Conservation (phyloP, 129 eudicot species). For the Helianthus tuberosus region DNA sequence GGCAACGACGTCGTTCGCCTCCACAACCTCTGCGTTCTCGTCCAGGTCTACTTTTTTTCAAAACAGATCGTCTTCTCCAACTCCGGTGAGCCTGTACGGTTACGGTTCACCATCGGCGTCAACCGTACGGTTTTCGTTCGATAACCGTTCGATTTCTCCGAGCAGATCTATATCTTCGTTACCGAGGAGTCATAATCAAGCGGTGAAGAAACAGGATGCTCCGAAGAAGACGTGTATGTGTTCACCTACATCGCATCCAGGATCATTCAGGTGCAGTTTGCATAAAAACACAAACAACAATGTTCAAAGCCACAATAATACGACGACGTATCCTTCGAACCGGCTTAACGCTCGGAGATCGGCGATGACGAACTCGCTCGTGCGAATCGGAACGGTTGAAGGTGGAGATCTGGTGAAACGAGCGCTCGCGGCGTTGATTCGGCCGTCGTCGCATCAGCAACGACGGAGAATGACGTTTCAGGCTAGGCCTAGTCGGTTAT, state of each 20-base stretch:
- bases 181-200: constrained; percentile 37
- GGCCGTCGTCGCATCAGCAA: constrained; percentile 86
- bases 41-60: constrained; percentile 38
- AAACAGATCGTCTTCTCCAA: constrained; percentile 44
- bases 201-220: constrained; percentile 38
- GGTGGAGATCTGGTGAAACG: constrained; percentile 84
- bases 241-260: constrained; percentile 92
- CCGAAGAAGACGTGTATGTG: constrained; percentile 87
- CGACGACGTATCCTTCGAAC: constrained; percentile 57
- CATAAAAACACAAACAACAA: constrained; percentile 46
- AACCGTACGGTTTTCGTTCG: constrained; percentile 51
- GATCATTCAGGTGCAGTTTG: constrained; percentile 81
- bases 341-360: constrained; percentile 75
- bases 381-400: constrained; percentile 81
- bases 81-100: constrained; percentile 39
- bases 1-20: constrained; percentile 32
- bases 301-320: neutral
- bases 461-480: constrained; percentile 70
- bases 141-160: constrained; percentile 57
- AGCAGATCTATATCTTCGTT: constrained; percentile 54
- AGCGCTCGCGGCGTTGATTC: constrained; percentile 81
- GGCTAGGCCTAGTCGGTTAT: constrained; percentile 70
- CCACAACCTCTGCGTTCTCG: constrained; percentile 46
- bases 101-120: constrained; percentile 32
- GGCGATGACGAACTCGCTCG: constrained; percentile 90